phyloP scores from a whole-genome alignment of 768 basidiomycete genomes.

The Lepiota brunneoincarnata region DNA sequence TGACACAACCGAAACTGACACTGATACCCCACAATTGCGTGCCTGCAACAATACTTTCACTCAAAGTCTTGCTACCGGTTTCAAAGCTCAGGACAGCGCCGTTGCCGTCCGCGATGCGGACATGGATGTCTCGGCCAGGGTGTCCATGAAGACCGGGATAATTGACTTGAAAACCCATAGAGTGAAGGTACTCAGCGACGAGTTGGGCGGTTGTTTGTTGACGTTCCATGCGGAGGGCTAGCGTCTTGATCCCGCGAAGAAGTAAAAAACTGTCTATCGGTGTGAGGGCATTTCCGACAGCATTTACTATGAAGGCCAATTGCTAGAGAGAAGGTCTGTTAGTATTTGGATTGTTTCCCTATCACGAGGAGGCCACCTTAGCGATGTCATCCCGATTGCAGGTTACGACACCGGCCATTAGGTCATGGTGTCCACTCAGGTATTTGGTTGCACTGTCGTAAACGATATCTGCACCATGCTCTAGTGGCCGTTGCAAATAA shows the following conservation, averaged over 20 bases:
- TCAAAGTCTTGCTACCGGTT: constrained; percentile 86
- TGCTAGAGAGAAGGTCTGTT: constrained; percentile 40
- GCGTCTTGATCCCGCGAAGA: constrained; percentile 92
- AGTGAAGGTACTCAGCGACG: constrained; percentile 83
- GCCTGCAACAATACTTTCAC: constrained; percentile 89
- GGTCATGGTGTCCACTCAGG: constrained; percentile 95
- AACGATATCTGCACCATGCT: constrained; percentile 94
- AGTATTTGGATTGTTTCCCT: no score
- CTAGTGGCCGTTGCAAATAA: constrained; percentile 91
- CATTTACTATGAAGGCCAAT: constrained; percentile 89
- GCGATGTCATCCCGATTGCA: constrained; percentile 91
- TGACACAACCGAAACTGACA: constrained; percentile 97
- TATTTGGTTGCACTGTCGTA: constrained; percentile 99
- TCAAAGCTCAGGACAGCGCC: constrained; percentile 95
- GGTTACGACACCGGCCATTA: constrained; percentile 96
- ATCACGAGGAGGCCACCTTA: not conserved
- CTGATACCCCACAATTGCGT: constrained; percentile 96
- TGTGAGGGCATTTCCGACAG: constrained; percentile 89
- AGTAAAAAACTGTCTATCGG: constrained; percentile 97
- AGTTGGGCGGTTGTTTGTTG: constrained; percentile 81
- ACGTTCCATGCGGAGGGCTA: constrained; percentile 93
- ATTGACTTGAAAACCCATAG: constrained; percentile 85
- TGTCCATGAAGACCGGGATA: constrained; percentile 89
- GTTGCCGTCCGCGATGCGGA: constrained; percentile 84
- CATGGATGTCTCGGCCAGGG: constrained; percentile 85